Evolutionary conservation across 2,329 filamentous ascomycete species (phyloP).

Genomic region (Pseudodiploospora longispora): DNA sequence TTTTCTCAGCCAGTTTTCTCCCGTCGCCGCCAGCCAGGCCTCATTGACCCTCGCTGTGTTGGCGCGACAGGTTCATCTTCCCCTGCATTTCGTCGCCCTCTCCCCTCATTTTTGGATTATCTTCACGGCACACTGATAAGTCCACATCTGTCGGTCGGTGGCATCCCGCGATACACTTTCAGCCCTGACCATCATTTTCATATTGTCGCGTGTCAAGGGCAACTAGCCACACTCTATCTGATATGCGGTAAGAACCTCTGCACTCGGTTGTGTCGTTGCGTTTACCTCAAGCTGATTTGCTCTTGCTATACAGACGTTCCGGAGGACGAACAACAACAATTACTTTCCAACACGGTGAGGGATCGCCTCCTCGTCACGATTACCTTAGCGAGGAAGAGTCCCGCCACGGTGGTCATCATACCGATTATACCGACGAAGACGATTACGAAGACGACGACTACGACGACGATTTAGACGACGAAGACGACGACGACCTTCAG

Average conservation of each 20-base stretch:
- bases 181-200: slow-evolving; percentile 35
- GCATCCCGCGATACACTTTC: too few relatives aligned
- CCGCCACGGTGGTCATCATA: slow-evolving; percentile 19
- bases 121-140: too few relatives aligned
- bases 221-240: slow-evolving; percentile 25
- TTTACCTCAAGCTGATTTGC: background rate
- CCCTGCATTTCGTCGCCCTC: background rate
- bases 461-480: slow-evolving; percentile 25
- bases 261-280: background rate
- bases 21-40: too few relatives aligned
- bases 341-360: slow-evolving; percentile 17
- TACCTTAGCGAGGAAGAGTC: slow-evolving; percentile 33
- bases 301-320: slow-evolving; percentile 12
- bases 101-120: background rate
- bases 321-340: slow-evolving; percentile 19
- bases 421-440: slow-evolving; percentile 22
- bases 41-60: too few relatives aligned
- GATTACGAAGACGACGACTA: slow-evolving; percentile 35
- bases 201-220: slow-evolving; percentile 40
- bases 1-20: too few relatives aligned
- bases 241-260: slow-evolving; percentile 36
- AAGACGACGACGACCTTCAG: slow-evolving; percentile 42
- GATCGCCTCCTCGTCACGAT: slow-evolving; percentile 22
- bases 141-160: too few relatives aligned
- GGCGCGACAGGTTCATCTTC: too few relatives aligned